A percentile compares a stretch with the other conserved stretches of the same genome.
Conservation (phyloP, 1,139 yeast genomes). For the Hanseniaspora uvarum region DNA sequence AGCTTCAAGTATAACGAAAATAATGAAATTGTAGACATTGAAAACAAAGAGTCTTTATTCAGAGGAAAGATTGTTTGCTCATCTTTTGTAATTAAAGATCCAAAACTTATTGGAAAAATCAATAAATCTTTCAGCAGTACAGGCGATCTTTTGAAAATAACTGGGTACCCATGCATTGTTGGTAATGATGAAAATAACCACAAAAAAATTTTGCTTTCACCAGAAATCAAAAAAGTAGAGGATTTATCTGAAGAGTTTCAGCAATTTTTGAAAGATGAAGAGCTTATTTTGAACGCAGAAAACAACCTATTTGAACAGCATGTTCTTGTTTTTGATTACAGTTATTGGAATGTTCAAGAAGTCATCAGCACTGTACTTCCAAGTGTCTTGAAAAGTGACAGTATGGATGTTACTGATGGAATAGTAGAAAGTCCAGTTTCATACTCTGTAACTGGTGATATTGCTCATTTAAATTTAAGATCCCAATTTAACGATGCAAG, state of each 20-base stretch:
- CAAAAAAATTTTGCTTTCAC: constrained; percentile 31
- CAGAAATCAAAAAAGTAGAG: constrained; percentile 57
- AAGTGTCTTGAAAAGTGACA: constrained; percentile 36
- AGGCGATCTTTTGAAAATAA: constrained; percentile 35
- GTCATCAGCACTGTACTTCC: constrained; percentile 71
- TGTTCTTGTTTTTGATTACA: constrained; percentile 51
- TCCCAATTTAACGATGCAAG: constrained; percentile 81
- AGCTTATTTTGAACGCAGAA: constrained; percentile 38
- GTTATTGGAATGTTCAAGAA: constrained; percentile 84
- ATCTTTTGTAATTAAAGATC: constrained; percentile 29
- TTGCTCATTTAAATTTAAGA: constrained; percentile 82
- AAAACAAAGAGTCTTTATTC: constrained; percentile 4
- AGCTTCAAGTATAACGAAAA: neutral
- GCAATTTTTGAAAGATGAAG: constrained; percentile 33
- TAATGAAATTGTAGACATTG: constrained; percentile 8
- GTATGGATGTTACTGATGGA: constrained; percentile 31
- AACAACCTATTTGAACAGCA: constrained; percentile 43
- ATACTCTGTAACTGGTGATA: constrained; percentile 88
- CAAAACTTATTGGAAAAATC: constrained; percentile 46
- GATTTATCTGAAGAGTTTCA: constrained; percentile 37
- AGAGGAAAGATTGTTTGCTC: neutral
- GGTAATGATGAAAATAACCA: constrained; percentile 18
- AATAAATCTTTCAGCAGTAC: constrained; percentile 59
- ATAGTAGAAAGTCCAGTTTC: constrained; percentile 67
- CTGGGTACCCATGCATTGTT: constrained; percentile 17